Base-by-base conservation (phyloP, 2,329 filamentous ascomycete species). In the Apiospora phragmitis region DNA sequence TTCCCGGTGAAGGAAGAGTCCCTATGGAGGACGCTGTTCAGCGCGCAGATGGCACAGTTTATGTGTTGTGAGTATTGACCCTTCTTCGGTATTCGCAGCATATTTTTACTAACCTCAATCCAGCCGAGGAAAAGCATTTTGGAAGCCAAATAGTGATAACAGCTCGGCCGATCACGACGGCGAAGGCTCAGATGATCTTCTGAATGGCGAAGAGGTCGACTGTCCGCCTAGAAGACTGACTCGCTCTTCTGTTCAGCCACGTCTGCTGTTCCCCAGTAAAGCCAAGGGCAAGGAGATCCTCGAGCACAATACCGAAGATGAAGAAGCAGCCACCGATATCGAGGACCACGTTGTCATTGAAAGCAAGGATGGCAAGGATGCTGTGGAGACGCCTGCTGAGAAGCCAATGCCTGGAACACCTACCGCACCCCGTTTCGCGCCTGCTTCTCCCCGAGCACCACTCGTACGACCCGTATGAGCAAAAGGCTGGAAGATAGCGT, bases 71-170 rank as follows among this genome's bases (percentile, higher is more conserved):
- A 87, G 92, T 91, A 74, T 62, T 35, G 41, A 70, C 24, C 42
- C 42, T 55, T 24, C n/a, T 47, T 51, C 8, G 38, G 21, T 42
- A 68, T 49, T 29, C 47, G 66, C 35, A 59, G 18, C 7, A 69
- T 69, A 55, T 55, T 71, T n/a, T 67, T 32, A 59, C 70, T 35
- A 8, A 65, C 21, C 68, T 71, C 71, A 68, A 70, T 67, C 67
- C 66, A 94, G 92, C 85, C 93, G 93, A 76, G 93, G 93, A 79
- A 94, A 92, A 85, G 93, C 93, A 70, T 94, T 94, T 83, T 90
- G 91, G 80, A 92, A 91, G 77, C 94, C 92, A 0, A 74, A 70
- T 62, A 75, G 84, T 41, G 79, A 83, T 65, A 82, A 82, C 62
- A 79, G 78, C 32, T 80, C 65, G 16, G 73, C 72, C 32, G 79